Evolutionary conservation across 129 eudicot species (phyloP).

Genomic region (Tagetes erecta): DNA sequence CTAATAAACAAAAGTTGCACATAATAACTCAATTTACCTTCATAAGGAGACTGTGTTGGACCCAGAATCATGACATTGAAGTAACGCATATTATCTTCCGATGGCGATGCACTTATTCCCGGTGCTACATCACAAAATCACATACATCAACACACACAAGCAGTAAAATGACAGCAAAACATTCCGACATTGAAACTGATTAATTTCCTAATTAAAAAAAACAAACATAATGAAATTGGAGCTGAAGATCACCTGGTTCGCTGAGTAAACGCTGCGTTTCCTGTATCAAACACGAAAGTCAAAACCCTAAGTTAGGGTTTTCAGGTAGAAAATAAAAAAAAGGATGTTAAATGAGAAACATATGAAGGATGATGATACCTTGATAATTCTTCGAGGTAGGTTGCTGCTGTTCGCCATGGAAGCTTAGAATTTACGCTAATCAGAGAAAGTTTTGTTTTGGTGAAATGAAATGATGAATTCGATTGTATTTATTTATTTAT

Average conservation of each 20-base stretch:
- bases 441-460: constrained; percentile 30
- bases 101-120: constrained; percentile 97
- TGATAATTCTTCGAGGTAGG: constrained; percentile 87
- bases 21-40: constrained; percentile 46
- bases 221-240: background rate
- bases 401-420: constrained; percentile 89
- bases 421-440: constrained; percentile 33
- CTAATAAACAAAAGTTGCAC: constrained; percentile 3
- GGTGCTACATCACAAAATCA: constrained; percentile 70
- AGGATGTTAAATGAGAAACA: background rate
- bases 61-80: constrained; percentile 97
- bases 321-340: background rate
- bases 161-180: background rate
- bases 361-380: constrained; percentile 44
- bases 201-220: background rate
- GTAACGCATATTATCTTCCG: constrained; percentile 92
- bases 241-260: constrained; percentile 66
- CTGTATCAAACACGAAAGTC: constrained; percentile 37
- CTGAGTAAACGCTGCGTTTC: constrained; percentile 98
- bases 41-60: constrained; percentile 94
- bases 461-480: constrained; percentile 7
- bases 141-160: background rate
- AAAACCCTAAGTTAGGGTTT: constrained; percentile 28
- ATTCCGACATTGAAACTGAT: background rate
- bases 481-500: constrained; percentile 8